These are phyloP conservation scores for Yamadazyma conglobata DNA, from an alignment of 1,139 yeast genomes.

Conservation along the genomic window DNA sequence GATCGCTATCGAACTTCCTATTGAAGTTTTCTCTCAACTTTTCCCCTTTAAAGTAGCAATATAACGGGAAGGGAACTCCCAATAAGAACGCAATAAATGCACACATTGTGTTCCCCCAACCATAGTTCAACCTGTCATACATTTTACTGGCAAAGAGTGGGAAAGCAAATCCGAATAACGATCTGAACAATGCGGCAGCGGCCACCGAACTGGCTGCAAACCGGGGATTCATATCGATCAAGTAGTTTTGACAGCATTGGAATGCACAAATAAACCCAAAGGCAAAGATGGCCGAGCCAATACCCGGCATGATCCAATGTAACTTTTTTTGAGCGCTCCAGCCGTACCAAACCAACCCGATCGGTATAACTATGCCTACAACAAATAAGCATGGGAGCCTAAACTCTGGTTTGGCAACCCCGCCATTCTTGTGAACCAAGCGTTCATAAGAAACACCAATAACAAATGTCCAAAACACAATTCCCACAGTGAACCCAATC, in stretches of 20 bases:
- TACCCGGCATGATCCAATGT: constrained; percentile 48
- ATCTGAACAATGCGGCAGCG: constrained; percentile 46
- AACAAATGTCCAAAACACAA: constrained; percentile 35
- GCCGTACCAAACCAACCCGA: constrained; percentile 45
- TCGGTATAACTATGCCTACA: constrained; percentile 35
- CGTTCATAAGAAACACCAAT: constrained; percentile 30
- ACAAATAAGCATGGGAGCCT: constrained; percentile 40
- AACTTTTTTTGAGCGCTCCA: constrained; percentile 41
- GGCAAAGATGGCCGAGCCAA: constrained; percentile 43
- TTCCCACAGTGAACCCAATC: constrained; percentile 40
- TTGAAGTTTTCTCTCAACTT: constrained; percentile 36
- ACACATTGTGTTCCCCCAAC: constrained; percentile 48
- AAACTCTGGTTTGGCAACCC: constrained; percentile 41
- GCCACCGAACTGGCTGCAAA: constrained; percentile 46
- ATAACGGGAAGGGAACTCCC: constrained; percentile 45
- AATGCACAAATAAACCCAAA: constrained; percentile 45
- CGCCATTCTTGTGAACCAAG: constrained; percentile 30
- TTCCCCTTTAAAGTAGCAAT: constrained; percentile 41
- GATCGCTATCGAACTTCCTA: constrained; percentile 30
- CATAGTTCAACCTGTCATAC: constrained; percentile 39
- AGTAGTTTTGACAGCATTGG: constrained; percentile 41
- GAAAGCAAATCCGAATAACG: constrained; percentile 41
- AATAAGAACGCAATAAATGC: constrained; percentile 36
- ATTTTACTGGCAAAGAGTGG: constrained; percentile 41
- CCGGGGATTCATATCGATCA: constrained; percentile 44